Evolutionary conservation across 1,284 basidiomycete species (phyloP), one percentile per base, ranked within the genome.

Genomic region (Cutaneotrichosporon cavernicola): DNA sequence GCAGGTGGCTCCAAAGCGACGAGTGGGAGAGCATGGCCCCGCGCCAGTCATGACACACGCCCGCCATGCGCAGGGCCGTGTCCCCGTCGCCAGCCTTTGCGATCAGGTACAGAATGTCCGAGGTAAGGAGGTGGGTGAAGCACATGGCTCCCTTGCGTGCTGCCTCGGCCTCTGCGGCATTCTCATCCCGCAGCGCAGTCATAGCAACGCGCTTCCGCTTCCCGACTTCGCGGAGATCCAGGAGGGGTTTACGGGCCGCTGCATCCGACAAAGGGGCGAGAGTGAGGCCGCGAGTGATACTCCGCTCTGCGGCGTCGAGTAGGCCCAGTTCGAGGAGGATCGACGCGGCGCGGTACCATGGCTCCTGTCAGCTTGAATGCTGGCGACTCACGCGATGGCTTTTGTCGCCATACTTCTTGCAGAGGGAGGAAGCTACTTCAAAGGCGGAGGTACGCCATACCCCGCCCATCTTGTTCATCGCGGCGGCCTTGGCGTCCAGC

Each of bases 21-120:
- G 53, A 40, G 22, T 70, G 68, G 18, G 46, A 34, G 16, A 69
- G 31, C 30, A 75, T 43, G 5, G 65, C 62, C 1, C 43, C 38
- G 31, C 76, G 68, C 77, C 77, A 78, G 10, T 58, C 30, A 56
- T 32, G 18, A 52, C 75, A 74, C 22, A 75, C 74, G 6, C 67
- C 68, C 2, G 67, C 65, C 72, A 78, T 74, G 47, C 69, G 64
- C n/a, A 70, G 34, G 1, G 57, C 60, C 26, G 73, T 64, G 11
- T 63, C 56, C 1, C 70, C 66, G 43, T 76, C 62, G 8, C 70
- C 76, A 5, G 57, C 31, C 36, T 76, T 63, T 21, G 70, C 71
- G 36, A 78, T 70, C 13, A 63, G 63, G 22, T 74, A 57, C 16
- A 78, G 60, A 10, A 76, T 60, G 57, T 78, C 77, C 13, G 67